phyloP scores from a whole-genome alignment of 371 early-diverging fungal species.

The Rhizomucor miehei region DNA sequence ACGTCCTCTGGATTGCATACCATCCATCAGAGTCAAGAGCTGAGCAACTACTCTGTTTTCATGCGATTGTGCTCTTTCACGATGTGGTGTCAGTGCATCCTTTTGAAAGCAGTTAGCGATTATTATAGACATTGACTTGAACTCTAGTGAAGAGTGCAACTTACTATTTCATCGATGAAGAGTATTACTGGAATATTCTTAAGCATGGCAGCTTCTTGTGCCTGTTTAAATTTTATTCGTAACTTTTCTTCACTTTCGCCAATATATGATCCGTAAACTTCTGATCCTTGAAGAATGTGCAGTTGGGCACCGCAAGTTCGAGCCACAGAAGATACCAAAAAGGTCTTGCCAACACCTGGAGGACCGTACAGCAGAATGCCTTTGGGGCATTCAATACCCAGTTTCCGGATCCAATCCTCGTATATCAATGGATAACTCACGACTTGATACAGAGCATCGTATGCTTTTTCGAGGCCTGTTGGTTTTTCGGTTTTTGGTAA shows the following conservation, averaged over 20 bases:
- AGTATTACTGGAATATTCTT: constrained; percentile 70
- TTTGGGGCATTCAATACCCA: constrained; percentile 83
- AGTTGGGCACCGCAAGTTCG: constrained; percentile 58
- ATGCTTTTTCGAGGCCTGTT: constrained; percentile 41
- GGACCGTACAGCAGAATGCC: constrained; percentile 91
- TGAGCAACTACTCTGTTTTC: constrained; percentile 96
- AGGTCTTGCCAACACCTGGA: constrained; percentile 97
- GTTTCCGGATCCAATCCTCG: constrained; percentile 54
- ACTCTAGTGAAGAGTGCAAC: constrained; percentile 10
- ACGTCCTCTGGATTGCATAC: constrained; percentile 61
- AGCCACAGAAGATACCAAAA: constrained; percentile 71
- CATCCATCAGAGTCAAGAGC: constrained; percentile 98
- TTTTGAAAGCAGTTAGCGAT: constrained; percentile 12
- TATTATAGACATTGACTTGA: too few relatives aligned
- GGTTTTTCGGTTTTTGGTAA: constrained; percentile 3
- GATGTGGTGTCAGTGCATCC: constrained; percentile 93
- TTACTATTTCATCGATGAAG: constrained; percentile 98
- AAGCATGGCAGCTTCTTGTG: constrained; percentile 47
- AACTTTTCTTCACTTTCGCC: constrained; percentile 96
- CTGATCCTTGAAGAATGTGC: constrained; percentile 81
- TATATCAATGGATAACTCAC: constrained; percentile 78
- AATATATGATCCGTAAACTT: constrained; percentile 85
- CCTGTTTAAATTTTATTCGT: constrained; percentile 81
- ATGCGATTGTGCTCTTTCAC: constrained; percentile 74
- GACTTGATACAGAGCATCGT: constrained; percentile 69